Percentiles rank a stretch among this genome's conserved stretches.
Conservation (phyloP, 2,329 filamentous ascomycete genomes). For the Akanthomyces dipterigenus region DNA sequence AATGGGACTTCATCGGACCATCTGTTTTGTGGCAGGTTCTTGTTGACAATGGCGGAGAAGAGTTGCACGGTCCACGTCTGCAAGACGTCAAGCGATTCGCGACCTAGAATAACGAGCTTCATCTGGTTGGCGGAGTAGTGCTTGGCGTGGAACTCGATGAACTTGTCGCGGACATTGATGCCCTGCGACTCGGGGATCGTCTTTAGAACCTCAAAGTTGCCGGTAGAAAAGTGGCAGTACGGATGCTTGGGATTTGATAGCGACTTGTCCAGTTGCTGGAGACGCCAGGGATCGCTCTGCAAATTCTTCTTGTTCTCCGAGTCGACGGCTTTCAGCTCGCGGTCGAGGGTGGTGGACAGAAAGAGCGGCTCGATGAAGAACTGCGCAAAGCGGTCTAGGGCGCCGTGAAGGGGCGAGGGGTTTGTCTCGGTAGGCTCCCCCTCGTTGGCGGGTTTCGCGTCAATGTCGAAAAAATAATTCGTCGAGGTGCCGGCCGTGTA, state of each 20-base stretch:
- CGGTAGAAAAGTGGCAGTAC: constrained; percentile 86
- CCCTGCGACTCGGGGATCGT: constrained; percentile 71
- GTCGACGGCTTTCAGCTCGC: constrained; percentile 82
- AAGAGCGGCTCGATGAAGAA: constrained; percentile 91
- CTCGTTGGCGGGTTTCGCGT: constrained; percentile 64
- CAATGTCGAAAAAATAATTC: constrained; percentile 96
- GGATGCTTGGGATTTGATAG: constrained; percentile 84
- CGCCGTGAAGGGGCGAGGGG: constrained; percentile 63
- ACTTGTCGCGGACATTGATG: constrained; percentile 80
- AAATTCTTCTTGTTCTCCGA: constrained; percentile 98
- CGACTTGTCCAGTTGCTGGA: constrained; percentile 82
- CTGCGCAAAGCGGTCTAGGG: constrained; percentile 84
- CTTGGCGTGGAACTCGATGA: constrained; percentile 83
- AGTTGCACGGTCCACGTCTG: constrained; percentile 79
- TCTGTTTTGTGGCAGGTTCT: constrained; percentile 59
- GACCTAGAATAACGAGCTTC: constrained; percentile 82
- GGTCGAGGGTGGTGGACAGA: constrained; percentile 73
- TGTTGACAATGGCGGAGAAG: constrained; percentile 76
- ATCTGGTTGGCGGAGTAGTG: constrained; percentile 92
- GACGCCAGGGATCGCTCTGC: constrained; percentile 80
- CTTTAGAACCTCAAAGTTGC: constrained; percentile 80
- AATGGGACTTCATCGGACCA: constrained; percentile 49
- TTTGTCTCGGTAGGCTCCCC: constrained; percentile 48
- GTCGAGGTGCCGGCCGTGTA: constrained; percentile 91
- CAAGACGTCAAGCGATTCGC: constrained; percentile 73